These are phyloP conservation scores for Penicillium bialowiezense DNA, from an alignment of 495 filamentous ascomycete species.

Conservation along the genomic window DNA sequence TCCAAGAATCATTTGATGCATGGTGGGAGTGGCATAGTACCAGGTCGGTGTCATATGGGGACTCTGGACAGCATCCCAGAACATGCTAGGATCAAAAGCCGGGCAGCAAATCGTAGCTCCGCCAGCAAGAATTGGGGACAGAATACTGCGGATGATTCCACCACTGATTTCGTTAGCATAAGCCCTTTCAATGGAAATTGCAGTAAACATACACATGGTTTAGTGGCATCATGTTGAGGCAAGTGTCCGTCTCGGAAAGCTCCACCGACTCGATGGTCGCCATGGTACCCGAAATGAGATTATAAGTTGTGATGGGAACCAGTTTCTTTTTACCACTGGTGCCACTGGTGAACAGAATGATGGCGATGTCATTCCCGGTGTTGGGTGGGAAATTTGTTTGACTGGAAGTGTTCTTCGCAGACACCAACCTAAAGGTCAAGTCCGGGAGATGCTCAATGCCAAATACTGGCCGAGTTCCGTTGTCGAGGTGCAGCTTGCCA, in stretches of 20 bases:
- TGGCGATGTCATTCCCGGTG: slow-evolving; percentile 29
- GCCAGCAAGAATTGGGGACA: slow-evolving; percentile 38
- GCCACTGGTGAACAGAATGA: slow-evolving; percentile 46
- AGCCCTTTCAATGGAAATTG: not conserved
- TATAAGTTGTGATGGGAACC: slow-evolving; percentile 37
- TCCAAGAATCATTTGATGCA: slow-evolving; percentile 43
- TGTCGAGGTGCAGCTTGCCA: slow-evolving; percentile 13
- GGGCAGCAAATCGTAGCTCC: slow-evolving; percentile 43
- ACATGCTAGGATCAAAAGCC: slow-evolving; percentile 45
- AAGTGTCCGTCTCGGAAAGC: slow-evolving; percentile 30
- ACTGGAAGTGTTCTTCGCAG: not conserved
- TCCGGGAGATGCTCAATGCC: slow-evolving; percentile 13
- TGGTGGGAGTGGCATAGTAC: slow-evolving; percentile 51
- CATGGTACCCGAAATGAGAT: slow-evolving; percentile 33
- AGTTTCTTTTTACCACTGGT: slow-evolving; percentile 47
- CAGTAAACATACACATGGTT: slow-evolving; percentile 36
- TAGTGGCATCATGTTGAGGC: slow-evolving; percentile 49
- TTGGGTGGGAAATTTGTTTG: slow-evolving; percentile 4
- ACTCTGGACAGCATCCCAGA: slow-evolving; percentile 45
- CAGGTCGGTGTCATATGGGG: slow-evolving; percentile 32
- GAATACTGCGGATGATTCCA: slow-evolving; percentile 38
- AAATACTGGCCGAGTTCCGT: slow-evolving; percentile 14
- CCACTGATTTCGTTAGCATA: slow-evolving; percentile 20
- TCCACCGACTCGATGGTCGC: slow-evolving; percentile 42
- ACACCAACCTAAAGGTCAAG: slow-evolving; percentile 16